phyloP scores from a whole-genome alignment of 2,329 filamentous ascomycete species.

The Fusarium burgessii region DNA sequence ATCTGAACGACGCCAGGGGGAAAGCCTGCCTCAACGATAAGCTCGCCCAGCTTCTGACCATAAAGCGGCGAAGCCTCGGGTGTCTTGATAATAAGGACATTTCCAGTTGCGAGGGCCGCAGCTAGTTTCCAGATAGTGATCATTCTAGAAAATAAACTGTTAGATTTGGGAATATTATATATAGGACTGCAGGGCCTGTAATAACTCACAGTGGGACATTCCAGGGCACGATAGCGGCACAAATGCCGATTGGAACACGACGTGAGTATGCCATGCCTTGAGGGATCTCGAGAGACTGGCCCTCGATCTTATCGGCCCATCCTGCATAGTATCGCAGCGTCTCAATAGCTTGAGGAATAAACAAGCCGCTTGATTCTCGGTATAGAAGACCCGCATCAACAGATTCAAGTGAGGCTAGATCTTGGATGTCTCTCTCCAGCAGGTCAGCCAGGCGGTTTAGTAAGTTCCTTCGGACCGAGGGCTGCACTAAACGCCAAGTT shows the following conservation, averaged over 20 bases:
- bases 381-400: background rate
- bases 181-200: background rate
- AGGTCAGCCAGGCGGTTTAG: background rate
- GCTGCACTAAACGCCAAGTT: background rate
- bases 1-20: background rate
- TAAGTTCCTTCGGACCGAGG: background rate
- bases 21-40: background rate
- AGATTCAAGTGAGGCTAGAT: background rate
- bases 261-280: background rate
- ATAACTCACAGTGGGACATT: background rate
- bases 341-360: background rate
- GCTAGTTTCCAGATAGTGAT: background rate
- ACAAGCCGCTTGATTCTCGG: background rate
- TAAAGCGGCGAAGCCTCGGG: background rate
- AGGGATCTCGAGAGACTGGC: background rate
- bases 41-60: background rate
- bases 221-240: background rate
- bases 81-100: background rate
- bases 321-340: background rate
- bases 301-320: background rate
- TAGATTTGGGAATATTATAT: background rate
- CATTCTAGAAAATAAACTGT: background rate
- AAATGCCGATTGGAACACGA: background rate
- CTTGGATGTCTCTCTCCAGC: background rate
- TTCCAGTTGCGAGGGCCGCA: background rate